Conservation (phyloP, 768 basidiomycete genomes). For the Sarcodon aspratus region DNA sequence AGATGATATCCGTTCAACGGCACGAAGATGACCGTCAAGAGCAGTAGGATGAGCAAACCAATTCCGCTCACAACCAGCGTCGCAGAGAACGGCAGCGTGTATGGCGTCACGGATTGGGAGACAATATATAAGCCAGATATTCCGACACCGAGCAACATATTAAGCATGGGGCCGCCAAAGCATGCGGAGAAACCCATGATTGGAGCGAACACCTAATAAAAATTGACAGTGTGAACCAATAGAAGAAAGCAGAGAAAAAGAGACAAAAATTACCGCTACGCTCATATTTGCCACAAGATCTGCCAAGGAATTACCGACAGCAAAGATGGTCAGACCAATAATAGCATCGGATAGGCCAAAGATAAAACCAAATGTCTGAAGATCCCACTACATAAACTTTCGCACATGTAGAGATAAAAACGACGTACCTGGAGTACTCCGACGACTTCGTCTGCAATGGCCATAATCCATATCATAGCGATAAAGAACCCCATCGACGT, state of each 20-base stretch:
- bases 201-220: conserved; percentile 61
- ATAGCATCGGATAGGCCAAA: conserved; percentile 96
- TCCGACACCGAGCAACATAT: conserved; percentile 85
- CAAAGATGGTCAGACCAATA: conserved; percentile 93
- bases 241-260: background rate
- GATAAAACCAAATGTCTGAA: conserved; percentile 82
- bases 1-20: conserved; percentile 79
- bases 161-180: conserved; percentile 89
- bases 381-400: background rate
- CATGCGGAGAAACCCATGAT: conserved; percentile 96
- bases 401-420: background rate
- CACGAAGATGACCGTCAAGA: conserved; percentile 70
- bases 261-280: conserved; percentile 53
- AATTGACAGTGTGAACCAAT: background rate
- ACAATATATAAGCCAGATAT: conserved; percentile 85
- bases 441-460: conserved; percentile 93
- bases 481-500: conserved; percentile 90
- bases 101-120: conserved; percentile 47
- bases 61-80: conserved; percentile 78
- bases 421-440: conserved; percentile 70
- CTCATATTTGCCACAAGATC: conserved; percentile 97
- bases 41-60: conserved; percentile 69
- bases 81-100: conserved; percentile 64
- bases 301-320: conserved; percentile 90
- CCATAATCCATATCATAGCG: conserved; percentile 95